Conservation (phyloP, 805 yeast genomes). For the Naumovozyma baii region DNA sequence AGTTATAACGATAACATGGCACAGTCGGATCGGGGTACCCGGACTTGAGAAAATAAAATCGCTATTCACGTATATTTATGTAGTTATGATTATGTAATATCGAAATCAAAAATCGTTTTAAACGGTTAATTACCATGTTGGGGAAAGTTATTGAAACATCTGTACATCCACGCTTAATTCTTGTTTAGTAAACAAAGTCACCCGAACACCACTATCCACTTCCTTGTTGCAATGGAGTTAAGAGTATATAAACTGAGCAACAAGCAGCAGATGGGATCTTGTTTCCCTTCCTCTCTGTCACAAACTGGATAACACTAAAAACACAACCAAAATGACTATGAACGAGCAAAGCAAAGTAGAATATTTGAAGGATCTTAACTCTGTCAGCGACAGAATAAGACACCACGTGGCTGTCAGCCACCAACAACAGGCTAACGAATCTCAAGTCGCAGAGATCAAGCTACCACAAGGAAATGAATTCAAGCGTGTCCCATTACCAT, state of each 20-base stretch:
- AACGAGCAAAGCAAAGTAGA: constrained; percentile 7
- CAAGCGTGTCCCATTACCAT: constrained; percentile 31
- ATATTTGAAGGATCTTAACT: constrained; percentile 9
- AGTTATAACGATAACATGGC: background rate
- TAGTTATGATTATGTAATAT: too few relatives aligned
- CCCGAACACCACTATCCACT: too few relatives aligned
- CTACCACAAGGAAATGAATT: constrained; percentile 12
- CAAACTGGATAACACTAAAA: background rate
- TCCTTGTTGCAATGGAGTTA: too few relatives aligned
- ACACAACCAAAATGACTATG: constrained; percentile 2
- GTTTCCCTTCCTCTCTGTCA: too few relatives aligned
- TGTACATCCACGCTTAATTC: too few relatives aligned
- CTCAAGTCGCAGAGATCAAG: constrained; percentile 5
- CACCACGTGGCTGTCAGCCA: constrained; percentile 3
- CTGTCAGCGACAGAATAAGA: constrained; percentile 7
- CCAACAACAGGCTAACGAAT: constrained; percentile 5
- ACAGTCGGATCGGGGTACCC: background rate
- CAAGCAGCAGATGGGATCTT: too few relatives aligned
- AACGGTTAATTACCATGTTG: too few relatives aligned
- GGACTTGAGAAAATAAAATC: background rate
- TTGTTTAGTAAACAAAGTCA: too few relatives aligned
- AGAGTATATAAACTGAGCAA: too few relatives aligned
- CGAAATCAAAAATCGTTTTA: too few relatives aligned
- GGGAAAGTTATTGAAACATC: too few relatives aligned
- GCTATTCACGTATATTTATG: background rate